Conservation (phyloP, 139 green algal species). For the Tetradesmus obliquus region DNA sequence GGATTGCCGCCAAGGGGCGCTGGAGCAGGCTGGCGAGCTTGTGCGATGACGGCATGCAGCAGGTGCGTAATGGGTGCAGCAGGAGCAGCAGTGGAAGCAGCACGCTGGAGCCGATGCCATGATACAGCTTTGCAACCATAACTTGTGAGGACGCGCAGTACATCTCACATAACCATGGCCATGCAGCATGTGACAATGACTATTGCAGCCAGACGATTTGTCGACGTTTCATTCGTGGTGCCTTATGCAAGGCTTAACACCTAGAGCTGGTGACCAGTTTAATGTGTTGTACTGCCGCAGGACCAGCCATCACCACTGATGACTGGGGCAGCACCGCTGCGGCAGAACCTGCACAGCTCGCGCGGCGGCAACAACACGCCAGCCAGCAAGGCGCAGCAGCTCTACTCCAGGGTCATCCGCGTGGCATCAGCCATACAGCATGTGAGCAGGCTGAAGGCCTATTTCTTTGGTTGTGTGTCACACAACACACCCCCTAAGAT, state of each 20-base stretch:
- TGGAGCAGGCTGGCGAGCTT: slow-evolving; percentile 53
- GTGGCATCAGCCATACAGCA: slow-evolving; percentile 46
- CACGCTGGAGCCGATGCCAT: neutral
- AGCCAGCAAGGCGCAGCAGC: slow-evolving; percentile 10
- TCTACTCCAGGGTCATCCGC: slow-evolving; percentile 20
- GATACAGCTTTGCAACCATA: neutral
- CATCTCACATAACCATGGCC: too few species aligned
- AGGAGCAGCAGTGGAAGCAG: slow-evolving; percentile 11
- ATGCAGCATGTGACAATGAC: too few species aligned
- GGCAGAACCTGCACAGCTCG: slow-evolving; percentile 21
- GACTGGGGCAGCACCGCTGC: slow-evolving; percentile 13
- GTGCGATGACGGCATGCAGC: slow-evolving; percentile 42
- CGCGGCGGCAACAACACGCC: slow-evolving; percentile 9
- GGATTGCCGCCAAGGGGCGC: slow-evolving; percentile 55
- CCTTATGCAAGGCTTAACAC: too few species aligned
- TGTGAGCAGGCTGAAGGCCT: slow-evolving; percentile 6
- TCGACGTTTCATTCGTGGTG: too few species aligned
- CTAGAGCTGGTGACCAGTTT: too few species aligned
- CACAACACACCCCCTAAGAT: neutral
- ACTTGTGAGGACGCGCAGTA: too few species aligned
- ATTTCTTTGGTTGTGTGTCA: neutral
- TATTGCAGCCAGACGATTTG: too few species aligned
- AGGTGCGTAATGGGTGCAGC: neutral
- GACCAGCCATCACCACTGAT: slow-evolving; percentile 22
- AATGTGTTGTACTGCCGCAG: neutral